phyloP scores from a whole-genome alignment of 129 eudicot genomes.

The Centella asiatica region DNA sequence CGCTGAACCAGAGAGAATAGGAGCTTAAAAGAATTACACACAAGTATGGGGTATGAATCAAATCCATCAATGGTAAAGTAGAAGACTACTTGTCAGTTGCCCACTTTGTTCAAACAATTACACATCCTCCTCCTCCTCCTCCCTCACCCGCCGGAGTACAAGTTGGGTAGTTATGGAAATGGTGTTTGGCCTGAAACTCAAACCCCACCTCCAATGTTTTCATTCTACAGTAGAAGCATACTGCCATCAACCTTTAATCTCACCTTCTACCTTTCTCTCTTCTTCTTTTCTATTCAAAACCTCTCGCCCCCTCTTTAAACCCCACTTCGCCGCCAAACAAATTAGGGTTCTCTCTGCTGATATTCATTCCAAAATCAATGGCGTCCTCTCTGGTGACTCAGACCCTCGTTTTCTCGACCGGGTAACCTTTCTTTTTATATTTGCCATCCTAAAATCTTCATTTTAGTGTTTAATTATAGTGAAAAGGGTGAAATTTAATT shows the following conservation, averaged over 20 bases:
- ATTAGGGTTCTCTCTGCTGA: conserved; percentile 56
- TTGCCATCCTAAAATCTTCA: too few relatives aligned
- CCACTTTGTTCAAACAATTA: too few relatives aligned
- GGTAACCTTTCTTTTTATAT: conserved; percentile 25
- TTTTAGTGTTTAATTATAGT: too few relatives aligned
- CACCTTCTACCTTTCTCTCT: conserved; percentile 21
- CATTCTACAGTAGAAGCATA: conserved; percentile 17
- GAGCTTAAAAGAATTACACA: too few relatives aligned
- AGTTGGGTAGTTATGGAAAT: conserved; percentile 25
- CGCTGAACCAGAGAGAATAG: too few relatives aligned
- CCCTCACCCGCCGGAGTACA: too few relatives aligned
- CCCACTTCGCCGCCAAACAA: conserved; percentile 34
- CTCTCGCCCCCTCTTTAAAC: conserved; percentile 16
- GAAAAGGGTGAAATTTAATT: too few relatives aligned
- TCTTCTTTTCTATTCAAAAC: conserved; percentile 12
- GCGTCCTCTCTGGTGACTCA: conserved; percentile 62
- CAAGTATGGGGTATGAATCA: too few relatives aligned
- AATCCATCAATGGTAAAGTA: too few relatives aligned
- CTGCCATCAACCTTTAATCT: conserved; percentile 9
- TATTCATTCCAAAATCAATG: conserved; percentile 64
- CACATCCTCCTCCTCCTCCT: too few relatives aligned
- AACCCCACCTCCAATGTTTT: conserved; percentile 24
- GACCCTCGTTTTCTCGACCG: conserved; percentile 73
- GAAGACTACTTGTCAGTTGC: too few relatives aligned
- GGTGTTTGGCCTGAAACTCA: conserved; percentile 32